phyloP scores from a whole-genome alignment of 2,329 filamentous ascomycete genomes.

The Phyllachora maydis region DNA sequence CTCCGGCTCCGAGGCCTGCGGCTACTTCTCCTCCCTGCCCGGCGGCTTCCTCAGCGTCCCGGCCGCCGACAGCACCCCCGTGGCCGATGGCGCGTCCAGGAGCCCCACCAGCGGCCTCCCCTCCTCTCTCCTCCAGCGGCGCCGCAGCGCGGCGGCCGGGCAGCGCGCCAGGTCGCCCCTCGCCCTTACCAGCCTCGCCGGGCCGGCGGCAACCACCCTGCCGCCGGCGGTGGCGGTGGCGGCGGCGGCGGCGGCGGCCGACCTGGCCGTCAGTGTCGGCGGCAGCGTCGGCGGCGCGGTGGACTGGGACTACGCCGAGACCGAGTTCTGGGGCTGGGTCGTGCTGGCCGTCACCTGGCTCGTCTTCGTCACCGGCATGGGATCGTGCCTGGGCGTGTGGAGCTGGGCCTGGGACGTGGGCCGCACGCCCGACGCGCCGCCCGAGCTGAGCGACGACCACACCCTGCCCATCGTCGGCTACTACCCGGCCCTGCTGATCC shows the following conservation, averaged over 20 bases:
- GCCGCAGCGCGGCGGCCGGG: conserved; percentile 13
- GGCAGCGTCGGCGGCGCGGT: conserved; percentile 4
- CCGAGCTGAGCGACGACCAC: conserved; percentile 84
- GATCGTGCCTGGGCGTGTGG: conserved; percentile 86
- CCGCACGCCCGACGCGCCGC: conserved; percentile 84
- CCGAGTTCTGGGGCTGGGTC: conserved; percentile 96
- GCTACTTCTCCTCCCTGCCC: conserved; percentile 1
- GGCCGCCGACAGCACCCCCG: too few species aligned
- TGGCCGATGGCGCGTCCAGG: not conserved
- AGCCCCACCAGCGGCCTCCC: conserved; percentile 10
- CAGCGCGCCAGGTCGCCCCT: conserved; percentile 38
- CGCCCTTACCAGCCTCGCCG: conserved; percentile 22
- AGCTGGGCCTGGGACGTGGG: conserved; percentile 99
- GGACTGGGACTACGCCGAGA: conserved; percentile 83
- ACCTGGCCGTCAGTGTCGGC: not conserved
- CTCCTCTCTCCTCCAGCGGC: conserved; percentile 18
- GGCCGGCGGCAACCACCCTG: conserved; percentile 25
- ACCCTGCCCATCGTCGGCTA: conserved; percentile 93
- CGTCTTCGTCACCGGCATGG: conserved; percentile 92
- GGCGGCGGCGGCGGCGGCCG: too few species aligned
- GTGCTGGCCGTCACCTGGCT: conserved; percentile 82
- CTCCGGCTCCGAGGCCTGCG: conserved; percentile 42
- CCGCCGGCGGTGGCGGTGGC: conserved; percentile 16
- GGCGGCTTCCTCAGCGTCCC: not conserved
- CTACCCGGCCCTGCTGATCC: conserved; percentile 82